Evolutionary conservation across 768 basidiomycete species (phyloP), one percentile per base, ranked within the genome.

Genomic region (Agrocybe praecox): DNA sequence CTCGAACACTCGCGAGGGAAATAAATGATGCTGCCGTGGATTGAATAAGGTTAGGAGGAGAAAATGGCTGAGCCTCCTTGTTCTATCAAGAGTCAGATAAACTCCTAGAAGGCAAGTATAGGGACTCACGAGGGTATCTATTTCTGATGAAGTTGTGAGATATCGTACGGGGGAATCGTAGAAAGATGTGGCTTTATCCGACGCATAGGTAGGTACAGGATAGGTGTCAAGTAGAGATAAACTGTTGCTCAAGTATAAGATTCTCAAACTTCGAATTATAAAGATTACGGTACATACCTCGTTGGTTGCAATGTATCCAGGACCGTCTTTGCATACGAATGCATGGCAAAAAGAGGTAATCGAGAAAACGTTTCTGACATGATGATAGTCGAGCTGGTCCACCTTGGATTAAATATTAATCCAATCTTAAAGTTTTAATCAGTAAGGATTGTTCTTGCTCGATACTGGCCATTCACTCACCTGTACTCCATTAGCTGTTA

Each of bases 21-120:
- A 87, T 65, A 56, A 87, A 74, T 1, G 85, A 75, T 5, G 86
- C 84, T 0, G 84, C 78, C 1, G 82, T 78, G 6, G 79, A 77
- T 58, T 79, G 80, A 45, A 86, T 64, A 32, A 88, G 72, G 59
- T 87, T 87, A 15, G 86, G 86, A 2, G 85, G 80, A 2, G 74
- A 63, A 52, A 85, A 85, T 1, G 65, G 67, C 49, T 76, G 61
- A 0, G 75, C 69, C 18, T 69, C 62, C 2, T 66, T 58, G 55
- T 69, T 66, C 80, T 83, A 18, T 17, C 49, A 63, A 61, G 17
- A 67, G 19, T 24, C 12, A 59, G 36, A 33, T 22, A 51, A 49
- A 26, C 57, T 50, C 23, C 52, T 32, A 17, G 45, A 53, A 46
- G 18, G 45, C 36, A 51, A 19, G 12, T 40, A 46, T 42, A 42